Conservation (phyloP, 148 eudicot species). For the Arctostaphylos glauca region DNA sequence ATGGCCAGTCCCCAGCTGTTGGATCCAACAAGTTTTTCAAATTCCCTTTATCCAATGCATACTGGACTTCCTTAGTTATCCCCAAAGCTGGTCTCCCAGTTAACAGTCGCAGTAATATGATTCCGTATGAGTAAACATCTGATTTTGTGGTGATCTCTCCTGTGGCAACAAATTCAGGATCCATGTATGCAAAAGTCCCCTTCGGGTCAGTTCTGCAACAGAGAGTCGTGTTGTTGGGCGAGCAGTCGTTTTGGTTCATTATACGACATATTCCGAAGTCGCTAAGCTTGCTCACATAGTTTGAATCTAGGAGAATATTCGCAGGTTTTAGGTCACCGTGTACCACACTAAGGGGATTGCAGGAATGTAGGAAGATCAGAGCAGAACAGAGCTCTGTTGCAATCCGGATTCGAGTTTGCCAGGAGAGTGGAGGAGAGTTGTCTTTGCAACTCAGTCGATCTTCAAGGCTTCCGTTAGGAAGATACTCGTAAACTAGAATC, state of each 20-base stretch:
- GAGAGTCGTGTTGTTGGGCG: constrained; percentile 35
- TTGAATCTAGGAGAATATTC: constrained; percentile 61
- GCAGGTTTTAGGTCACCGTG: constrained; percentile 84
- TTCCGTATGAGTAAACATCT: constrained; percentile 82
- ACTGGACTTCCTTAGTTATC: constrained; percentile 59
- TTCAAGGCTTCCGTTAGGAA: constrained; percentile 86
- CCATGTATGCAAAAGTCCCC: constrained; percentile 73
- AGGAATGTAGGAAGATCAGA: constrained; percentile 77
- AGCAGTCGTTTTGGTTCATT: constrained; percentile 38
- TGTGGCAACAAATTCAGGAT: constrained; percentile 61
- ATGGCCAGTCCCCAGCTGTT: constrained; percentile 97
- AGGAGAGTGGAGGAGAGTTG: constrained; percentile 70
- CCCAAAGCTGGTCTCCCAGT: constrained; percentile 71
- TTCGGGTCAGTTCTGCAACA: constrained; percentile 52
- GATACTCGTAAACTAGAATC: constrained; percentile 77
- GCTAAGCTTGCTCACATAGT: constrained; percentile 61
- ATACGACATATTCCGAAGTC: constrained; percentile 69
- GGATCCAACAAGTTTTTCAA: constrained; percentile 58
- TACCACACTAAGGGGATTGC: constrained; percentile 48
- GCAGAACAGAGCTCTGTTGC: constrained; percentile 80
- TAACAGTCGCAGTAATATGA: constrained; percentile 60
- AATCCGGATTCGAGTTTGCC: constrained; percentile 79
- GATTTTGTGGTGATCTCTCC: constrained; percentile 80
- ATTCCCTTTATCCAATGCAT: constrained; percentile 55
- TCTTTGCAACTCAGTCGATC: constrained; percentile 76